A percentile compares a stretch with the other conserved stretches of the same genome.
These are phyloP conservation scores for Microdochium nivale DNA, from an alignment of 2,329 filamentous ascomycete species.

Conservation along the genomic window DNA sequence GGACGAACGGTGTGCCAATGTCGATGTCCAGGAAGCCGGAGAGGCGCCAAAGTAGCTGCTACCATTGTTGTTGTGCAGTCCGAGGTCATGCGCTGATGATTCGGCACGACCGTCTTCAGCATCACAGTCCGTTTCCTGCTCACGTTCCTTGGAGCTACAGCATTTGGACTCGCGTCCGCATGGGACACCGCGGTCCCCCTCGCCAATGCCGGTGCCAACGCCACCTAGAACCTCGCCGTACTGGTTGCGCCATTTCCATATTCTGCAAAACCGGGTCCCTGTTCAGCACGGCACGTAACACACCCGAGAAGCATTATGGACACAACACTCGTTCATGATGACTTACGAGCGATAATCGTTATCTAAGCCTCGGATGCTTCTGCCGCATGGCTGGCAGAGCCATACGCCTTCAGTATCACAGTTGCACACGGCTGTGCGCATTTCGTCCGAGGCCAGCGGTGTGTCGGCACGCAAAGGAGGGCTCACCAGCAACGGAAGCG, in stretches of 20 bases:
- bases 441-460: slow-evolving; percentile 39
- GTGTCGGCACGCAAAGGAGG: slow-evolving; percentile 33
- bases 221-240: slow-evolving; percentile 76
- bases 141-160: slow-evolving; percentile 66
- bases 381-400: slow-evolving; percentile 80
- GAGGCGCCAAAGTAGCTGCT: not conserved
- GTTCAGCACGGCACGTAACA: too few species aligned
- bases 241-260: slow-evolving; percentile 84
- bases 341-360: slow-evolving; percentile 49
- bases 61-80: not conserved
- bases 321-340: not conserved
- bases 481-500: slow-evolving; percentile 47
- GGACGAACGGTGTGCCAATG: not conserved
- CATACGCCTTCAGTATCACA: slow-evolving; percentile 56
- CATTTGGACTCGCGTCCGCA: slow-evolving; percentile 75
- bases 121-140: slow-evolving; percentile 80
- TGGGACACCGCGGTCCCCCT: slow-evolving; percentile 79
- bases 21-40: not conserved
- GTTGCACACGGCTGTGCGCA: slow-evolving; percentile 48
- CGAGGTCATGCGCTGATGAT: slow-evolving; percentile 7
- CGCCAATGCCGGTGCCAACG: slow-evolving; percentile 77
- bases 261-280: slow-evolving; percentile 28
- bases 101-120: slow-evolving; percentile 56
- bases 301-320: too few species aligned
- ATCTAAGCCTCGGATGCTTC: slow-evolving; percentile 54